These are phyloP conservation scores for Aleurites moluccanus DNA, from an alignment of 441 rosid species.

Conservation along the genomic window DNA sequence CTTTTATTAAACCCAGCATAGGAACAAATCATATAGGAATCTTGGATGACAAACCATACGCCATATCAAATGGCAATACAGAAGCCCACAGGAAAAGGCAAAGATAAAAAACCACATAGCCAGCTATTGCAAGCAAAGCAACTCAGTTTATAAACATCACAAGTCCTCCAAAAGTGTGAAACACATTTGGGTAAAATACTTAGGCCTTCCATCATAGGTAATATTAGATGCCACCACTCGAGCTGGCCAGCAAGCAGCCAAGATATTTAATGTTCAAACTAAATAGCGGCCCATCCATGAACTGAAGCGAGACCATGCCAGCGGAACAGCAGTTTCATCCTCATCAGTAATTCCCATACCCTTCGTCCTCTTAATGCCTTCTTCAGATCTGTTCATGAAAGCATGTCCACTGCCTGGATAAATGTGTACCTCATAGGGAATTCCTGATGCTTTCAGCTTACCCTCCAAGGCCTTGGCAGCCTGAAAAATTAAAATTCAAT, in stretches of 20 bases:
- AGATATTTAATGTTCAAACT: background rate
- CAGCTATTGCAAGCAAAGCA: background rate
- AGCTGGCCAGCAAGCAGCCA: background rate
- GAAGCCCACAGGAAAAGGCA: background rate
- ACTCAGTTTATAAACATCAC: background rate
- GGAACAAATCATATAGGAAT: too few species aligned
- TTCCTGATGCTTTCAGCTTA: conserved; percentile 77
- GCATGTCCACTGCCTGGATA: conserved; percentile 75
- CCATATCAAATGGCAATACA: background rate
- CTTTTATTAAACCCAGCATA: background rate
- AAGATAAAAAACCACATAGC: background rate
- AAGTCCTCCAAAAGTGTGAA: background rate
- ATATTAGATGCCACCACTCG: background rate
- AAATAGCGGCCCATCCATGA: conserved; percentile 80
- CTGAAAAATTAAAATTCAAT: conserved; percentile 39
- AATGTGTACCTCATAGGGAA: conserved; percentile 72
- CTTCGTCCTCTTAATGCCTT: conserved; percentile 80
- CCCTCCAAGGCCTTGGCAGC: conserved; percentile 86
- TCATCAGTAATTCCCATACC: conserved; percentile 81
- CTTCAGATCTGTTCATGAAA: conserved; percentile 74
- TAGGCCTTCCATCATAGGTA: background rate
- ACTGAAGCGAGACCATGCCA: conserved; percentile 88
- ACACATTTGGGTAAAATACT: background rate
- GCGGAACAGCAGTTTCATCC: conserved; percentile 73
- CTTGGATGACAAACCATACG: too few species aligned